A percentile compares a stretch with the other conserved stretches of the same genome.
phyloP scores from a whole-genome alignment of 805 yeast genomes.

The Kluyveromyces siamensis region DNA sequence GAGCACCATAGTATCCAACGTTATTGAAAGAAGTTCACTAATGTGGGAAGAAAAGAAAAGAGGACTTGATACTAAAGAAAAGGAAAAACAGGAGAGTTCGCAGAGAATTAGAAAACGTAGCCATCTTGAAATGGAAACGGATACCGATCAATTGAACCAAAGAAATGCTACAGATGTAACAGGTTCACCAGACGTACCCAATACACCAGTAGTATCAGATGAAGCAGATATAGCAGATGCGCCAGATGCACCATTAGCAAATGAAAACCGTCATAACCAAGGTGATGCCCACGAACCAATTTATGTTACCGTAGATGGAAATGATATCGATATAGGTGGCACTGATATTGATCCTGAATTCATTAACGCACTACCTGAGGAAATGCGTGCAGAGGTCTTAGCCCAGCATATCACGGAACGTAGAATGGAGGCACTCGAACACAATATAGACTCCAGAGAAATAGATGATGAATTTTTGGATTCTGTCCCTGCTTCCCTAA shows the following conservation, averaged over 20 bases:
- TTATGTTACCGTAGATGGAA: constrained; percentile 63
- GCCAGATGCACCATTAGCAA: constrained; percentile 11
- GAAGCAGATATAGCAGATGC: not conserved
- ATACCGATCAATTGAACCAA: constrained; percentile 19
- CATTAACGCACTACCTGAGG: constrained; percentile 82
- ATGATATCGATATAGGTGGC: constrained; percentile 76
- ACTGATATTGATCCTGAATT: constrained; percentile 91
- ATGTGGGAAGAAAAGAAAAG: constrained; percentile 20
- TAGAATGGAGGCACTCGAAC: constrained; percentile 44
- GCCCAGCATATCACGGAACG: constrained; percentile 76
- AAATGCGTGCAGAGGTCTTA: constrained; percentile 86
- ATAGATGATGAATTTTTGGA: constrained; percentile 73
- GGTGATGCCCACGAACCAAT: constrained; percentile 39
- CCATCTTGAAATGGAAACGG: constrained; percentile 13
- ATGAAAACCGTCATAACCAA: constrained; percentile 3
- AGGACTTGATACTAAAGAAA: constrained; percentile 15
- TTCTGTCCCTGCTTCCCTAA: constrained; percentile 61
- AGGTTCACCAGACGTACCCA: too few species aligned
- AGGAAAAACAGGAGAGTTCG: constrained; percentile 25
- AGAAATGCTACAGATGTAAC: not conserved
- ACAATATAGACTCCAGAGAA: constrained; percentile 45
- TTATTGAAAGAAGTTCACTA: constrained; percentile 42
- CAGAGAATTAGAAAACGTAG: constrained; percentile 19
- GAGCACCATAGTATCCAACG: constrained; percentile 36
- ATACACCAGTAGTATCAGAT: too few species aligned